Percentiles rank a stretch among this genome's conserved stretches.
These are phyloP conservation scores for Malassezia caprae DNA, from an alignment of 1,284 basidiomycete species.

Conservation along the genomic window DNA sequence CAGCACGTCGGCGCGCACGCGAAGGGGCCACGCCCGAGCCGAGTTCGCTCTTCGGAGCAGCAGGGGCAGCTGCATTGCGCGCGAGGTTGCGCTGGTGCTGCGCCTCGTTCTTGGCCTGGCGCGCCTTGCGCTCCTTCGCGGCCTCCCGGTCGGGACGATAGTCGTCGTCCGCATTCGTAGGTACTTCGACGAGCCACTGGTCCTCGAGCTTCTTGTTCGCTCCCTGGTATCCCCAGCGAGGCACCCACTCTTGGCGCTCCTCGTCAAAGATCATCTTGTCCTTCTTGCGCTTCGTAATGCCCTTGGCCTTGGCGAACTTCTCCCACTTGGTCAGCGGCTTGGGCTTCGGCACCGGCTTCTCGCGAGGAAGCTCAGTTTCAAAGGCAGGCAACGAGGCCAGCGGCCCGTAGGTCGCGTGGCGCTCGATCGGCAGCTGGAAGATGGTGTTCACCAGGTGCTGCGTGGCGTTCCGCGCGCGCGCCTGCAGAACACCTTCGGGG, in stretches of 20 bases:
- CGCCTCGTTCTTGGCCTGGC: slow-evolving; percentile 72
- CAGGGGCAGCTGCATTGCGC: slow-evolving; percentile 44
- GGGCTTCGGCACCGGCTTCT: slow-evolving; percentile 84
- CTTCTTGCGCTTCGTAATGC: slow-evolving; percentile 64
- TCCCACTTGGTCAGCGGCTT: slow-evolving; percentile 96
- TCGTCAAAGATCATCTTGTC: slow-evolving; percentile 89
- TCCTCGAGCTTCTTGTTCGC: slow-evolving; percentile 80
- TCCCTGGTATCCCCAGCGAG: slow-evolving; percentile 67
- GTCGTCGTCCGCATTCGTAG: slow-evolving; percentile 62
- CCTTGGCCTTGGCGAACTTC: slow-evolving; percentile 84
- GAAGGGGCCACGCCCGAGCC: slow-evolving; percentile 23
- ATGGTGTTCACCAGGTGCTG: slow-evolving; percentile 71
- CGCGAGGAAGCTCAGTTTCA: slow-evolving; percentile 67
- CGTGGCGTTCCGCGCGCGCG: slow-evolving; percentile 72
- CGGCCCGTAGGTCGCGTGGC: slow-evolving; percentile 66
- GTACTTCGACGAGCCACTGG: slow-evolving; percentile 87
- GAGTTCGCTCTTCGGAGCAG: slow-evolving; percentile 20
- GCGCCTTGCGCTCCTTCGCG: slow-evolving; percentile 65
- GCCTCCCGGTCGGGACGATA: slow-evolving; percentile 69
- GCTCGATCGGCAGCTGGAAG: slow-evolving; percentile 68
- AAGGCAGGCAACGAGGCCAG: slow-evolving; percentile 64
- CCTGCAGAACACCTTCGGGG: slow-evolving; percentile 68
- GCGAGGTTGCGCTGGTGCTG: slow-evolving; percentile 72
- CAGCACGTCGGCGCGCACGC: slow-evolving; percentile 58
- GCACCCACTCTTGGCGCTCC: slow-evolving; percentile 82